These are phyloP conservation scores for Pleodorina starrii DNA, from an alignment of 139 green algal genomes.

Conservation along the genomic window DNA sequence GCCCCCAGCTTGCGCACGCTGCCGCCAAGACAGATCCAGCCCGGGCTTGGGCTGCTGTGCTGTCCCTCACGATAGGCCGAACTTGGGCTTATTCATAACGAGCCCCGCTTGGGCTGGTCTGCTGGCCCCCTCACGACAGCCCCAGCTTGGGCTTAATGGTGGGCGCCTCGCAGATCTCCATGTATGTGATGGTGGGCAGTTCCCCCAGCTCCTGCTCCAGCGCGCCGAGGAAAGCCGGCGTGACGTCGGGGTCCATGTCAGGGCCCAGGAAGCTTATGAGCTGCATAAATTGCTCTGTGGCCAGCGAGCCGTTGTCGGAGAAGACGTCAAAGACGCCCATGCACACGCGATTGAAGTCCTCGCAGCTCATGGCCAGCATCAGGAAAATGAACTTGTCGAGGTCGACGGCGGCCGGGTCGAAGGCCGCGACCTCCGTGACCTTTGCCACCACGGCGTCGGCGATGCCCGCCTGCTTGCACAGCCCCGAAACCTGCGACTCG, in stretches of 20 bases:
- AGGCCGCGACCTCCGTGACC: constrained; percentile 55
- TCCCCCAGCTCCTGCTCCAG: constrained; percentile 15
- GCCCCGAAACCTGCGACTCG: constrained; percentile 47
- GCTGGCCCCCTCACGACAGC: constrained; percentile 31
- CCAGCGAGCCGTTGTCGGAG: constrained; percentile 44
- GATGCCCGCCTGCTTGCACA: constrained; percentile 60
- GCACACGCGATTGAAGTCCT: constrained; percentile 58
- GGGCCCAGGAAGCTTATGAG: constrained; percentile 61
- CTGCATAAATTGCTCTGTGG: constrained; percentile 42
- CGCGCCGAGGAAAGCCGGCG: constrained; percentile 6
- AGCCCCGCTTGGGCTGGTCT: no score
- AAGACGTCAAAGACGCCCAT: constrained; percentile 63
- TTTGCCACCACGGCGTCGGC: constrained; percentile 54
- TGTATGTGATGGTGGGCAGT: constrained; percentile 24
- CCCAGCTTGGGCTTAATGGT: constrained; percentile 51
- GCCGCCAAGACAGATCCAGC: no score
- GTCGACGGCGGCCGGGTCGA: constrained; percentile 33
- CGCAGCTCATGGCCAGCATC: constrained; percentile 67
- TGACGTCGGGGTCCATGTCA: constrained; percentile 60
- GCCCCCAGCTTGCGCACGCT: no score
- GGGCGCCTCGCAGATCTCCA: constrained; percentile 43
- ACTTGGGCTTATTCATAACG: no score
- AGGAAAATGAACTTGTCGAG: constrained; percentile 67
- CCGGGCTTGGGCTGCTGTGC: no score
- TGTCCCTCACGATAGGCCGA: no score